Percentiles rank a stretch among this genome's conserved stretches.
phyloP scores from a whole-genome alignment of 2,329 filamentous ascomycete genomes.

The Knufia fluminis region DNA sequence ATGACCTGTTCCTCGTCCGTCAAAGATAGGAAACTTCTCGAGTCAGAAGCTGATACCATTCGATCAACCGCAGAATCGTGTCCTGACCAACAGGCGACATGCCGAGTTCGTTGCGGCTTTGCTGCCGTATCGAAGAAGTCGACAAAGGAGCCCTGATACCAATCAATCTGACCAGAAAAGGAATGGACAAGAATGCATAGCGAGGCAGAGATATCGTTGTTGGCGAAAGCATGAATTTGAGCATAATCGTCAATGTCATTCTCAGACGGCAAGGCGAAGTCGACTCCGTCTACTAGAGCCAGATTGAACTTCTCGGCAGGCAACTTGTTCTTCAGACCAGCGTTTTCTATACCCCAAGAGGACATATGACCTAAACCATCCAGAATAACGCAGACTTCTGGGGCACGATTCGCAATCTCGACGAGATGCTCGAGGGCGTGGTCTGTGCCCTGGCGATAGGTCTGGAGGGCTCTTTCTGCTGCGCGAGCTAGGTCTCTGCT shows the following conservation, averaged over 20 bases:
- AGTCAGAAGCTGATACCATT: constrained; percentile 54
- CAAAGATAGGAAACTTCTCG: constrained; percentile 68
- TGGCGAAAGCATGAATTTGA: constrained; percentile 65
- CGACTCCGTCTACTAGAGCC: constrained; percentile 59
- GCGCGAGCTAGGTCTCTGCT: constrained; percentile 69
- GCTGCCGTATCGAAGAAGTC: constrained; percentile 64
- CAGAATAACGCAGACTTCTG: constrained; percentile 78
- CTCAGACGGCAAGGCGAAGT: constrained; percentile 23
- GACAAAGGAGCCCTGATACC: constrained; percentile 70
- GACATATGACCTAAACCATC: constrained; percentile 81
- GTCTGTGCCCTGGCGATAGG: constrained; percentile 50
- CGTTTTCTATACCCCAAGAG: constrained; percentile 84
- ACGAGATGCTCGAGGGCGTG: constrained; percentile 75
- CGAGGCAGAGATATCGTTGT: constrained; percentile 49
- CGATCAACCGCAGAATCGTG: constrained; percentile 74
- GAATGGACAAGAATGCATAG: constrained; percentile 70
- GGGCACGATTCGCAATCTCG: constrained; percentile 71
- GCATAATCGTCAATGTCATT: constrained; percentile 44
- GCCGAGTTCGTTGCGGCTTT: constrained; percentile 49
- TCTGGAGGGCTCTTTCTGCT: constrained; percentile 65
- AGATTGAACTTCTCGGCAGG: constrained; percentile 73
- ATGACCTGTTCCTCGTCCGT: constrained; percentile 70
- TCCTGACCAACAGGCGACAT: constrained; percentile 67
- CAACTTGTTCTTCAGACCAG: constrained; percentile 60
- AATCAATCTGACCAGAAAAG: constrained; percentile 75